A percentile compares a stretch with the other conserved stretches of the same genome.
These are phyloP conservation scores for Suhomyces canberraensis DNA, from an alignment of 805 yeast species.

Conservation along the genomic window DNA sequence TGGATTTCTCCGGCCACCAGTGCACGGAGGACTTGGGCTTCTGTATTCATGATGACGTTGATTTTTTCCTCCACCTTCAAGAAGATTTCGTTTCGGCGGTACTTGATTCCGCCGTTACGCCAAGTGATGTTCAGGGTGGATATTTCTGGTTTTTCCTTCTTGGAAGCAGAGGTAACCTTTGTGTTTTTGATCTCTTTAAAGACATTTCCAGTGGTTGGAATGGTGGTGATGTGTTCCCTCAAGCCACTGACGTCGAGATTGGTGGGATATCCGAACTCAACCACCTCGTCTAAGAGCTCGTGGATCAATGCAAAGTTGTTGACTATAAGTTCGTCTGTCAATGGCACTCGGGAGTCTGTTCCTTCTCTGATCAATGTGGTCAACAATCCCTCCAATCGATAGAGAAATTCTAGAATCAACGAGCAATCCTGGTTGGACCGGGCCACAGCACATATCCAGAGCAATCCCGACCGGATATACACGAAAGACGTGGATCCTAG, in stretches of 20 bases:
- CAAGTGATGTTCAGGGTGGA: constrained; percentile 46
- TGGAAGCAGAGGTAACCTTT: constrained; percentile 1
- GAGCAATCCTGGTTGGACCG: constrained; percentile 86
- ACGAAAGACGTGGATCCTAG: constrained; percentile 90
- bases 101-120: constrained; percentile 68
- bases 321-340: constrained; percentile 44
- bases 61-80: constrained; percentile 75
- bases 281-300: constrained; percentile 72
- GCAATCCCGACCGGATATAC: constrained; percentile 57
- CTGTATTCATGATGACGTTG: constrained; percentile 62
- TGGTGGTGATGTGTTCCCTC: constrained; percentile 14
- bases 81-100: constrained; percentile 77
- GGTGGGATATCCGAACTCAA: constrained; percentile 78
- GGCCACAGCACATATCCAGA: constrained; percentile 88
- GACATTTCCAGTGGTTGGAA: constrained; percentile 16
- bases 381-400: constrained; percentile 55
- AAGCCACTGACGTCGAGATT: constrained; percentile 48
- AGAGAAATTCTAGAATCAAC: constrained; percentile 72
- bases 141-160: not conserved
- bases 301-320: constrained; percentile 68
- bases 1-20: constrained; percentile 74
- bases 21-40: constrained; percentile 61
- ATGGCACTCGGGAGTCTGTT: constrained; percentile 8
- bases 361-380: constrained; percentile 23
- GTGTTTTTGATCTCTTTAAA: constrained; percentile 15